Evolutionary conservation across 257 asterid species (phyloP), one percentile per base, ranked within the genome.

Genomic region (Fraxinus excelsior): DNA sequence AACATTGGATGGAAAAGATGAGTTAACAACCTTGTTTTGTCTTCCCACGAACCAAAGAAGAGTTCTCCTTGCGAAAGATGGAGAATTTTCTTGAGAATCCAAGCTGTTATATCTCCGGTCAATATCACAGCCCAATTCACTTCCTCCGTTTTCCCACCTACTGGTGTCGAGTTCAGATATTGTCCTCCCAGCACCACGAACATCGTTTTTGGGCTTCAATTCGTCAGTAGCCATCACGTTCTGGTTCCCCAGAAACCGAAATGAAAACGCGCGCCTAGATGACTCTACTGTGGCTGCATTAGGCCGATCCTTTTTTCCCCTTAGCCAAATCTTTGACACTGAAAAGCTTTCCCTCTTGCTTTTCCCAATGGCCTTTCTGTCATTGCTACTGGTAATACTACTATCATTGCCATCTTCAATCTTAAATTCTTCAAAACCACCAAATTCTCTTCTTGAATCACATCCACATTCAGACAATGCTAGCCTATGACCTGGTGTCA

Each of bases 401-500:
- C 34, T 62, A 25, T 62, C 68, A 62, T 26, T 26, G 32, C 34
- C 34, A 25, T 31, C 18, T 11, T 11, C 68, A 62, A 62, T 62
- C 74, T 71, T 82, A 70, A 82, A 82, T 0, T 90, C 87, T 34
- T 95, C 98, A 29, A 95, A 85, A 1, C 91, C 91, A 34, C 75
- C 85, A 85, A 94, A 87, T 25, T 90, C 97, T 71, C 95, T 86
- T 72, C 90, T 90, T 14, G 97, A 92, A 87, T 86, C 98, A 35
- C 85, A 82, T 0, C 92, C 97, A 60, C 97, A 93, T 79, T 95
- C 98, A 9, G 98, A 93, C 91, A 90, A 82, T 3, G 96, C 97
- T 26, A 49, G 80, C 78, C 93, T 81, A 38, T 84, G 98, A 28
- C 91, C 90, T 21, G 92, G 93, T 1, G 80, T 85, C 77, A 91